Evolutionary conservation across 2,329 filamentous ascomycete genomes (phyloP), one percentile per base, ranked within the genome.

Genomic region (Xylaria sp.): DNA sequence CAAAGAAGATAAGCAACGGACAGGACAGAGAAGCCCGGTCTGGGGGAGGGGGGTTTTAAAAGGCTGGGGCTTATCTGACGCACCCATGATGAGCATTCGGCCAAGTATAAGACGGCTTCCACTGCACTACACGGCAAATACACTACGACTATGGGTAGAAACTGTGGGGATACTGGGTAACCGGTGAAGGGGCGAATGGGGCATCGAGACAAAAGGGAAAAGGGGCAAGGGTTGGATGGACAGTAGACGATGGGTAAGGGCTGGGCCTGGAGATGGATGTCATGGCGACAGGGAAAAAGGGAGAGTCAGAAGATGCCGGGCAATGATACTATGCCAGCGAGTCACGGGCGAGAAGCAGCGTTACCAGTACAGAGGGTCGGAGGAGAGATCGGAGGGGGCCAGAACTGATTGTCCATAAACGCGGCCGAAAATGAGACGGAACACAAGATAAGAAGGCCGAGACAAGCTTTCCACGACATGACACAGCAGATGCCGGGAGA

Each of bases 361-460:
- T 52, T 57, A 25, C 56, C 63, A 41, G 50, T 23, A 39, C 52
- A 57, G 25, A 39, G 46, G 31, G 50, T 50, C 51, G 50, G 48
- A 25, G 64, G 25, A 34, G 20, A 39, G n/a, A 50, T 23, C 31
- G n/a, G 41, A 58, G 54, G 39, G 23, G 50, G 51, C 59, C 39
- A 69, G 59, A 67, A 61, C 31, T 25, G 23, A 37, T 56, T 25
- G 12, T 48, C 41, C 51, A 57, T 52, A 57, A 62, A 60, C 4
- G 44, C 25, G 44, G 62, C 59, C 62, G 59, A 63, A 60, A 66
- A 65, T 50, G n/a, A 52, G 41, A 69, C 55, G 46, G 62, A 59
- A 55, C 44, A 51, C 56, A 52, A 67, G 70, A 72, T 72, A 70
- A 69, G 52, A 37, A 52, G 28, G n/a, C 10, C 31, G n/a, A 31